These are phyloP conservation scores for Erucastrum elatum DNA, from an alignment of 345 rosid species.

Conservation along the genomic window DNA sequence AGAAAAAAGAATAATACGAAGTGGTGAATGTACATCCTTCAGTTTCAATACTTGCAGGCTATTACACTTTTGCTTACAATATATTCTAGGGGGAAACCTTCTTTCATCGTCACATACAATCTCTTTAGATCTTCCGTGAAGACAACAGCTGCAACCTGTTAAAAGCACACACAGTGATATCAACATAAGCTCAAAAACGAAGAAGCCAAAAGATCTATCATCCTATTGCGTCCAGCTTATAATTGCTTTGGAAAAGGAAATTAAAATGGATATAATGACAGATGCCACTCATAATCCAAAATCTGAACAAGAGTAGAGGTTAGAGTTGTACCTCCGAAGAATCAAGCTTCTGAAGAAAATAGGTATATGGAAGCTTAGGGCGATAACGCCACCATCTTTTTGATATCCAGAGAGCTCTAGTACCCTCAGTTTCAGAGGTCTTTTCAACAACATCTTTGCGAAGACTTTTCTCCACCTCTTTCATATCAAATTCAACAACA, in stretches of 20 bases:
- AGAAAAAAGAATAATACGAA: conserved; percentile 33
- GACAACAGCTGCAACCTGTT: conserved; percentile 90
- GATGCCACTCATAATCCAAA: conserved; percentile 1
- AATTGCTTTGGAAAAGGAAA: neutral
- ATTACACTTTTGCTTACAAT: conserved; percentile 57
- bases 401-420: conserved; percentile 89
- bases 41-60: conserved; percentile 11
- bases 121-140: conserved; percentile 92
- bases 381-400: conserved; percentile 99
- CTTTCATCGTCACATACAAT: conserved; percentile 87
- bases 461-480: conserved; percentile 94
- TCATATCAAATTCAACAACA: conserved; percentile 97
- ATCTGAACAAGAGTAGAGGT: neutral
- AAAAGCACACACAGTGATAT: conserved; percentile 18
- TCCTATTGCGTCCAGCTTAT: neutral
- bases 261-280: neutral
- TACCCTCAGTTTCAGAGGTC: conserved; percentile 60
- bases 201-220: neutral
- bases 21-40: conserved; percentile 28
- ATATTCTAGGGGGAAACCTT: conserved; percentile 94
- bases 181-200: conserved; percentile 20
- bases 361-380: conserved; percentile 88
- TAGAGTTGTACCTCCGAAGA: conserved; percentile 64
- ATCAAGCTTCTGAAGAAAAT: conserved; percentile 91
- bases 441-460: conserved; percentile 72